phyloP scores from a whole-genome alignment of 2,329 filamentous ascomycete species.

The Trichoderma gracile region DNA sequence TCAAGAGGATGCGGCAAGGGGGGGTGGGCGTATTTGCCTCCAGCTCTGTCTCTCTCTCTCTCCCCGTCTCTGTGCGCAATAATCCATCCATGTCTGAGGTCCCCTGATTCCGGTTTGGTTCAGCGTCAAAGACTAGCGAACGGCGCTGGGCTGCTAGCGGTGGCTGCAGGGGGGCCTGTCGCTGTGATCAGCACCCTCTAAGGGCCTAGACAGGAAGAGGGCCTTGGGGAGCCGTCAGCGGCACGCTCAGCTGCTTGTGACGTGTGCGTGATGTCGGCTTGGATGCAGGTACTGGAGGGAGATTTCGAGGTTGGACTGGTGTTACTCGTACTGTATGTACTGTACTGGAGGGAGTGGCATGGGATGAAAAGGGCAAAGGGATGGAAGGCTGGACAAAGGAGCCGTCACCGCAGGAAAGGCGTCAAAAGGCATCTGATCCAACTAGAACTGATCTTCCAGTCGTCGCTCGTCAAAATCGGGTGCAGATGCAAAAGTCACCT shows the following conservation, averaged over 20 bases:
- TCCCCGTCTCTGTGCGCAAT: neutral
- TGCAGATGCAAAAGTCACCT: too few species aligned
- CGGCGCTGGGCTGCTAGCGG: conserved; percentile 17
- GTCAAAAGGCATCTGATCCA: too few species aligned
- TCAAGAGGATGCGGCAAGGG: too few species aligned
- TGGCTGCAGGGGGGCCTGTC: conserved; percentile 8
- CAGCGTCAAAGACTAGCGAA: neutral
- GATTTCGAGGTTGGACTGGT: neutral
- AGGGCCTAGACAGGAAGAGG: conserved; percentile 1
- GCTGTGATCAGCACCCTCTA: conserved; percentile 5
- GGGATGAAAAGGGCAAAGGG: neutral
- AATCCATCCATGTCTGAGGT: too few species aligned
- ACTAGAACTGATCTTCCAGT: neutral
- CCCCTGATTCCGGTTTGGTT: too few species aligned
- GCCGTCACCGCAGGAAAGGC: neutral
- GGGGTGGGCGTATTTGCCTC: too few species aligned
- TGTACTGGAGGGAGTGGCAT: too few species aligned
- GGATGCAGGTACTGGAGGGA: conserved; percentile 6
- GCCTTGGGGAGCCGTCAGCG: neutral
- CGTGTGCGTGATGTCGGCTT: conserved; percentile 14
- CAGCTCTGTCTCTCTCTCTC: too few species aligned
- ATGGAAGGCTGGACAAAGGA: neutral
- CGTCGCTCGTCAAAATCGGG: neutral
- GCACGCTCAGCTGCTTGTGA: conserved; percentile 9
- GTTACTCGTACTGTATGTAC: neutral